Conservation (phyloP, 768 basidiomycete species). For the Fomitopsis serialis region DNA sequence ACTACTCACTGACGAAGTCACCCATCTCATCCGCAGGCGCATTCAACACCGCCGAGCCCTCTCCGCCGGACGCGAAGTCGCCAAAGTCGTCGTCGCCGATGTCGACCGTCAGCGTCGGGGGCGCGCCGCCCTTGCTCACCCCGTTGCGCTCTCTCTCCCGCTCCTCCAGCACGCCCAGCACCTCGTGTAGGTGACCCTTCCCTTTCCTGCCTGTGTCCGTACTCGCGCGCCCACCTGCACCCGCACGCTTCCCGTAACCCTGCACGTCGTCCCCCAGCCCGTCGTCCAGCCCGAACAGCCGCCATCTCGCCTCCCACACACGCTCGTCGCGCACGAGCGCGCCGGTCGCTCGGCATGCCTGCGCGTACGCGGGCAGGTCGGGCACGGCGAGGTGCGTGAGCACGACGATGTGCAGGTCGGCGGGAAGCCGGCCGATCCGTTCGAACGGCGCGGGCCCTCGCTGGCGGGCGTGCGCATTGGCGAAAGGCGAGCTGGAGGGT, state of each 20-base stretch:
- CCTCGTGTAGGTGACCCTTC: conserved; percentile 33
- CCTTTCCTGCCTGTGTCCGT: background rate
- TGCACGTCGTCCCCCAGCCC: too few relatives aligned
- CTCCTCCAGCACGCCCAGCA: conserved; percentile 59
- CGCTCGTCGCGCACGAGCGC: conserved; percentile 63
- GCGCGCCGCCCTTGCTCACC: conserved; percentile 38
- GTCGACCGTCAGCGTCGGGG: conserved; percentile 56
- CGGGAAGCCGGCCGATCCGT: conserved; percentile 75
- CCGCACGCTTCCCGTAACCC: too few relatives aligned
- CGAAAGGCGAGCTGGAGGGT: too few relatives aligned
- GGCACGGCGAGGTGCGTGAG: conserved; percentile 71
- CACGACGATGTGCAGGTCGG: conserved; percentile 70
- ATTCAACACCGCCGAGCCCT: conserved; percentile 5
- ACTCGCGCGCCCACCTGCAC: too few relatives aligned
- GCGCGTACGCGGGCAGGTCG: conserved; percentile 74
- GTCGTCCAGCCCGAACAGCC: conserved; percentile 45
- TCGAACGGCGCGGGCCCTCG: conserved; percentile 21
- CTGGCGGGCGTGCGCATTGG: conserved; percentile 11
- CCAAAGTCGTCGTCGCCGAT: conserved; percentile 84
- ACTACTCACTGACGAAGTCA: conserved; percentile 39
- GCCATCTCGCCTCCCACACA: conserved; percentile 76
- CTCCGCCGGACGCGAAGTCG: conserved; percentile 55
- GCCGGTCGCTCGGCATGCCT: conserved; percentile 58
- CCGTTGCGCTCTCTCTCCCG: conserved; percentile 34
- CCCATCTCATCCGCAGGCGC: conserved; percentile 39